A percentile compares a stretch with the other conserved stretches of the same genome.
Conservation (phyloP, 306 rosid genomes). For the Heteromeles arbutifolia region DNA sequence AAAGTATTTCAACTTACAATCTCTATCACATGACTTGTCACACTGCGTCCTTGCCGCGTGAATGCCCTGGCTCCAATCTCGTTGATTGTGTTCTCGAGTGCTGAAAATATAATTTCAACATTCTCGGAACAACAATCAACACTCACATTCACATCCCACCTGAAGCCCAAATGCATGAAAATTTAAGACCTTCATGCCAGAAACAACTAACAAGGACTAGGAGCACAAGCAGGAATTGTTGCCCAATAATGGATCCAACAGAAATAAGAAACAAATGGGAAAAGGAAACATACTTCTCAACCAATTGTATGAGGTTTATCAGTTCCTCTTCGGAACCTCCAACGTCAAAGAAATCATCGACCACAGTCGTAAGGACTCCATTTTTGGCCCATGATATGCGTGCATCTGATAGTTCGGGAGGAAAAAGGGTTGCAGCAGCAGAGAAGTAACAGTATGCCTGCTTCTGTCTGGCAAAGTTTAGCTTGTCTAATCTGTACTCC, state of each 20-base stretch:
- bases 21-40: slow-evolving; percentile 41
- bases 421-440: slow-evolving; percentile 47
- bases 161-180: slow-evolving; percentile 22
- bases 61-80: slow-evolving; percentile 60
- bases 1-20: slow-evolving; percentile 45
- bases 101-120: slow-evolving; percentile 66
- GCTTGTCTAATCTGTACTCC: slow-evolving; percentile 59
- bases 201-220: background rate
- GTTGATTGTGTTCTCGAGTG: slow-evolving; percentile 44
- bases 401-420: slow-evolving; percentile 64
- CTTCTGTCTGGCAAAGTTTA: slow-evolving; percentile 78
- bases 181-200: background rate
- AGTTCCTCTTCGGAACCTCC: slow-evolving; percentile 67
- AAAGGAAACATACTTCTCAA: slow-evolving; percentile 51
- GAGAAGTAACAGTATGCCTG: slow-evolving; percentile 66
- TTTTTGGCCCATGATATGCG: slow-evolving; percentile 79
- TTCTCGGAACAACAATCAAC: slow-evolving; percentile 52
- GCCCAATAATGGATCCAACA: background rate
- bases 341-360: slow-evolving; percentile 82
- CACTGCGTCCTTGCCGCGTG: slow-evolving; percentile 48
- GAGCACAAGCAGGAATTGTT: no score
- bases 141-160: slow-evolving; percentile 70
- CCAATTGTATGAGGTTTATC: slow-evolving; percentile 55
- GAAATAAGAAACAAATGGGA: slow-evolving; percentile 6
- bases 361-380: slow-evolving; percentile 69